Base-by-base conservation (phyloP, 1,284 basidiomycete genomes). In the Ustilago shanxiensis region DNA sequence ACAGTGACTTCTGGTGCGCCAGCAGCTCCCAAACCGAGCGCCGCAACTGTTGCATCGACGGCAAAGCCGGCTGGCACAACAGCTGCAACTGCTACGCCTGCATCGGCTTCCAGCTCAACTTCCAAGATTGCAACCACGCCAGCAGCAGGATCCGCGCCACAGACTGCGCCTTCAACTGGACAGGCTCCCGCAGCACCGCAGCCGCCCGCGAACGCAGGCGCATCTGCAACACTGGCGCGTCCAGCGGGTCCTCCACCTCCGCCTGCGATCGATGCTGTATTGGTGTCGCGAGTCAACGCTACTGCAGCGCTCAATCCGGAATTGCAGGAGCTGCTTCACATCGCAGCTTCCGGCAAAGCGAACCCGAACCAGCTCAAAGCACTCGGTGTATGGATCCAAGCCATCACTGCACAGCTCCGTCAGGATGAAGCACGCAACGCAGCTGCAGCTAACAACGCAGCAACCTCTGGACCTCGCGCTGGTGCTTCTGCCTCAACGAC, bases 301-400 rank as follows among this genome's bases (percentile, higher is more conserved):
- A 76, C 73, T 6, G 81, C 81, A 50, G 72, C 79, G 20, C 65
- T 72, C 37, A 79, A 82, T 28, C 79, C 81, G 13, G 69, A 71
- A 50, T 64, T 82, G 28, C 81, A 81, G 37, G 66, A 71, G 64
- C 71, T 82, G 16, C 59, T 82, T 20, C 75, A 79, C 54, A 77
- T 77, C 22, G 81, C 81, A 10, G 81, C 81, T 1, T 72, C 72
- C 14, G 79, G 79, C 49, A 70, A 72, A 45, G 81, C 81, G 2
- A 72, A 64, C 29, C 72, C 77, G 1, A 79, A 75, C 35, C 68
- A 82, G 68, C 74, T 82, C 56, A 76, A 77, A 56, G 66, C 69
- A 2, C 73, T 82, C 1, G 81, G 79, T 9, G 74, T 69, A 1
- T 79, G 75, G 70, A 82, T 82, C n/a, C 72, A 75, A 35, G 71